phyloP scores from a whole-genome alignment of 495 filamentous ascomycete species.

The Talaromyces nanjingensis region DNA sequence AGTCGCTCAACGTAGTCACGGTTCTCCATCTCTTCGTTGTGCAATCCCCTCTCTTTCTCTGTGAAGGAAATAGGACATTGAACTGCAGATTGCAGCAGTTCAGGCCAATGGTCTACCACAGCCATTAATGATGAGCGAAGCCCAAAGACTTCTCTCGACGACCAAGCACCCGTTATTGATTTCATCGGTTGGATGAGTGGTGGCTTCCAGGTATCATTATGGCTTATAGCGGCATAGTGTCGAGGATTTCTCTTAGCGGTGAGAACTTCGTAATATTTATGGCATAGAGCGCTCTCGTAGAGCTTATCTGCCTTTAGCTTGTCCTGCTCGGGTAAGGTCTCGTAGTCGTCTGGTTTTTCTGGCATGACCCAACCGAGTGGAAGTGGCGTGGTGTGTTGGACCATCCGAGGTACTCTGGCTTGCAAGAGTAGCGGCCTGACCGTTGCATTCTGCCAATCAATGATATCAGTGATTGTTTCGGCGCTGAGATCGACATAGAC shows the following conservation, averaged over 20 bases:
- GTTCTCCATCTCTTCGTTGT: constrained; percentile 23
- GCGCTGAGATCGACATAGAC: constrained; percentile 28
- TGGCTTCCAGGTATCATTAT: neutral
- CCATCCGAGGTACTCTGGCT: constrained; percentile 22
- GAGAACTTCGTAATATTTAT: constrained; percentile 27
- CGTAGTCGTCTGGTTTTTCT: constrained; percentile 20
- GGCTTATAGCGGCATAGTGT: constrained; percentile 18
- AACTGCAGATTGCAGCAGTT: constrained; percentile 15
- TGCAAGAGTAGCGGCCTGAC: constrained; percentile 26
- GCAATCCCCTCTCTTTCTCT: constrained; percentile 20
- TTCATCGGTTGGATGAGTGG: constrained; percentile 22
- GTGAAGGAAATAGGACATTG: constrained; percentile 29
- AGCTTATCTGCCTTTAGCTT: constrained; percentile 18
- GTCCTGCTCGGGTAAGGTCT: constrained; percentile 19
- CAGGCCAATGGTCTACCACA: constrained; percentile 20
- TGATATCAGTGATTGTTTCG: constrained; percentile 19
- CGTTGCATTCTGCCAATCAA: constrained; percentile 29
- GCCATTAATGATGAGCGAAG: constrained; percentile 25
- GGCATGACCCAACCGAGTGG: constrained; percentile 21
- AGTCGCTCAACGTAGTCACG: constrained; percentile 18
- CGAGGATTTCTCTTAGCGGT: constrained; percentile 20
- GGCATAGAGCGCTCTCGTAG: constrained; percentile 20
- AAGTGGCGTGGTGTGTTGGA: constrained; percentile 19
- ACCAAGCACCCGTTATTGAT: constrained; percentile 25
- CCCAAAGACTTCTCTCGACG: constrained; percentile 26